A percentile compares a stretch with the other conserved stretches of the same genome.
Conservation (phyloP, 83 land plant genomes). For the Picea abies region DNA sequence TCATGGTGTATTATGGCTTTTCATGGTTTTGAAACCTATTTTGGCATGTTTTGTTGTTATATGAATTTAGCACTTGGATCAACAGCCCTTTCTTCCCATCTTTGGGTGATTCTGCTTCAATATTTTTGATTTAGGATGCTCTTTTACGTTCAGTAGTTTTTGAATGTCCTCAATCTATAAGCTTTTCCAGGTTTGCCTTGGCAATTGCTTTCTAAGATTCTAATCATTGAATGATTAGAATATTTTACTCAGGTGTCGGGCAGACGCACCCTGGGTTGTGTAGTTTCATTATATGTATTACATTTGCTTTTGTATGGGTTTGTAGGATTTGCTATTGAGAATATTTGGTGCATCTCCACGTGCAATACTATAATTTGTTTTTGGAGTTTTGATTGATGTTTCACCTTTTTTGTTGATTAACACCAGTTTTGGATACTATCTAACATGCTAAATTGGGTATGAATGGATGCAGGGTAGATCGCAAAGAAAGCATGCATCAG, state of each 20-base stretch:
- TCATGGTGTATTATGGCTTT: not conserved
- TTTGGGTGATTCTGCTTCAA: not conserved
- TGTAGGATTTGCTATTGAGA: no score
- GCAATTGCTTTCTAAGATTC: not conserved
- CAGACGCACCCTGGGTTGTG: no score
- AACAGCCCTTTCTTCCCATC: not conserved
- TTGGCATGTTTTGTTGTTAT: not conserved
- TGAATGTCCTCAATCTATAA: not conserved
- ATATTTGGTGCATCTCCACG: no score
- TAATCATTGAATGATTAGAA: no score
- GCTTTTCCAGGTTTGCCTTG: not conserved
- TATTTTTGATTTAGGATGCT: not conserved
- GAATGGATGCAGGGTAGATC: constrained; percentile 22
- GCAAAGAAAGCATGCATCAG: constrained; percentile 44
- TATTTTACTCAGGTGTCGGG: no score
- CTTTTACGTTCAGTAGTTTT: not conserved
- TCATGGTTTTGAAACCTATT: not conserved
- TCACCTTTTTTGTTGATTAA: not conserved
- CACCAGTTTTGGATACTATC: not conserved
- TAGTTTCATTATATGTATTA: no score
- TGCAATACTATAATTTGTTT: no score
- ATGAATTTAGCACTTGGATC: not conserved
- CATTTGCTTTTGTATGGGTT: no score
- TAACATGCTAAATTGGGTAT: not conserved
- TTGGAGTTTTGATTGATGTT: constrained; percentile 7